Evolutionary conservation across 352 stramenopile genomes (phyloP), one percentile per base, ranked within the genome.

Genomic region (Phytopythium aichiense): DNA sequence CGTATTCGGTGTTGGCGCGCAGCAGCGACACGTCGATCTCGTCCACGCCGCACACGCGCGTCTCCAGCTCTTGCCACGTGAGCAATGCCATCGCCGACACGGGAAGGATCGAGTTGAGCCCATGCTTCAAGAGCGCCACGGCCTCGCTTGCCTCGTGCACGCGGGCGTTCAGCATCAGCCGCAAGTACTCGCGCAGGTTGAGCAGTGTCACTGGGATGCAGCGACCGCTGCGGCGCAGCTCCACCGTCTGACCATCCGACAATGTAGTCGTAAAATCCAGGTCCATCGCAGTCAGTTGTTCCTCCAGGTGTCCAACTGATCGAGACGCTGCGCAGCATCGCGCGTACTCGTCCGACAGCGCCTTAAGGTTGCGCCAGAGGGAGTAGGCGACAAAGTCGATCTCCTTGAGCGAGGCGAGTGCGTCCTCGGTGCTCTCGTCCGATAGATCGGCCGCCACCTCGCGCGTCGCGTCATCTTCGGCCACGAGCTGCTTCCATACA

Each of bases 1-100:
- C 84, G 61, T 95, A 94, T 50, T 95, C 87, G 1, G 87, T 95
- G 52, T 93, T 92, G 8, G 66, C 66, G 61, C 87, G 76, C 31
- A 95, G 65, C 8, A 95, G 43, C 38, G 74, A 71, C 4, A 95
- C 73, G 58, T 94, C 85, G 8, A 95, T 79, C 50, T 92, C 78
- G 1, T 78, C 81, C 1, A 83, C 75, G 4, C 87, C 87, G 45
- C 84, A 94, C 38, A 94, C 70, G 4, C 79, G 77, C 48, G 79
- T 84, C 61, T 92, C 85, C 0, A 95, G 73, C 57, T 95, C 87
- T 9, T 67, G 67, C 66, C 71, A 88, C 20, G 83, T 92, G 25
- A 88, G 68, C 30, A 95, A 33, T 4, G 62, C 59, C 20, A 94
- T 60, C 2, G 79, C 72, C 20, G 81, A 77, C 7, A 89, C 78